Evolutionary conservation across 129 eudicot genomes (phyloP), one percentile per base, ranked within the genome.

Genomic region (Heracleum sosnowskyi): DNA sequence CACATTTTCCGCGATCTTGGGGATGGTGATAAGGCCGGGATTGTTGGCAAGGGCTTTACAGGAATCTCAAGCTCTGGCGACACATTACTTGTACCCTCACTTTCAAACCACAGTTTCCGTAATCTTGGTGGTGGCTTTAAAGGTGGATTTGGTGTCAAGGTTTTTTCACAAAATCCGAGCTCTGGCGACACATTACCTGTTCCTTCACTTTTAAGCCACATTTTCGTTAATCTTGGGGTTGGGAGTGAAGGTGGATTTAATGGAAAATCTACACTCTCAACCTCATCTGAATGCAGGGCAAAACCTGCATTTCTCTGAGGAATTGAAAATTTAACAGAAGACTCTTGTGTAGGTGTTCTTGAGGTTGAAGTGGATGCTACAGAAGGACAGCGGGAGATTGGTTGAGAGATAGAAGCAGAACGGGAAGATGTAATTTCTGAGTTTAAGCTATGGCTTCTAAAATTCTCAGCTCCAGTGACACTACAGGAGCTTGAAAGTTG

Each of bases 11-110:
- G 80, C 5, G 35, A 80, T 73, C 81, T 47, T 31, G 76, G 64
- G 13, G 83, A 86, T 34, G 89, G 93, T 36, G 82, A 86, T 3
- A 86, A 86, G 3, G 96, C 92, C 0, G 91, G 71, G 37, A 11
- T 64, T 64, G 71, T 33, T 57, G 66, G 66, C 33, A 57, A 57
- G 15, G 66, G 66, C 66, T 11, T 57, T 26, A 29, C 66, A 10
- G 66, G 66, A 57, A n/a, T n/a, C 33, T 12, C 66, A 57, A n/a
- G 33, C 33, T 57, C 66, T 57, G 66, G 66, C 66, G 11, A n/a
- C 66, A 57, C 66, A 26, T 57, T n/a, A 57, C 66, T n/a, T n/a
- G 33, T 57, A 57, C 33, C 33, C 22, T n/a, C 66, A n/a, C 33
- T n/a, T 22, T 57, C 66, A 57, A 8, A 57, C 66, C 66, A 57